Conservation (phyloP, 495 filamentous ascomycete species). For the Endocarpon pusillum region DNA sequence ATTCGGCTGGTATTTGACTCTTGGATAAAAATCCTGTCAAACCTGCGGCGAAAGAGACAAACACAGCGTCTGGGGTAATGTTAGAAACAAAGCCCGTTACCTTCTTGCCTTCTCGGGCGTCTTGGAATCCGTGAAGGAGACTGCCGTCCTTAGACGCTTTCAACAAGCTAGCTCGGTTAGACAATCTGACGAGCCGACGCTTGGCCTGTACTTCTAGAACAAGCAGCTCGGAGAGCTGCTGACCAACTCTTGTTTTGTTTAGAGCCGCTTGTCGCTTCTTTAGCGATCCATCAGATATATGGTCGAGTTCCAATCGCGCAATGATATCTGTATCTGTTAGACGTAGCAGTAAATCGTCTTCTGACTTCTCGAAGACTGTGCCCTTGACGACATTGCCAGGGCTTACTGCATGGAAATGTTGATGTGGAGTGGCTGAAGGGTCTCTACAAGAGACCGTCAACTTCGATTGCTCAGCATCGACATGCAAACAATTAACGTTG, state of each 20-base stretch:
- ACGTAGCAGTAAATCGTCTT: slow-evolving; percentile 61
- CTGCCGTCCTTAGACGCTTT: slow-evolving; percentile 49
- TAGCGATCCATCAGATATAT: slow-evolving; percentile 65
- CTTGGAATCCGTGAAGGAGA: slow-evolving; percentile 47
- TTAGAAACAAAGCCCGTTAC: slow-evolving; percentile 75
- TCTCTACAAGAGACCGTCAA: slow-evolving; percentile 90
- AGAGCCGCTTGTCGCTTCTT: slow-evolving; percentile 56
- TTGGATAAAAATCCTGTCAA: slow-evolving; percentile 64
- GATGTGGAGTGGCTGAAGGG: slow-evolving; percentile 56
- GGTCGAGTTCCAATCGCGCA: slow-evolving; percentile 54
- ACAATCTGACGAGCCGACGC: slow-evolving; percentile 53
- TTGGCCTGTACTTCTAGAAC: slow-evolving; percentile 62
- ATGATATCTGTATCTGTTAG: slow-evolving; percentile 52
- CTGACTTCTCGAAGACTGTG: slow-evolving; percentile 69
- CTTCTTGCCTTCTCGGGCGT: slow-evolving; percentile 46
- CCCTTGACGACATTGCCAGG: slow-evolving; percentile 56
- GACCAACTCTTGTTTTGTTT: slow-evolving; percentile 65
- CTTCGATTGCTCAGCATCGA: slow-evolving; percentile 50
- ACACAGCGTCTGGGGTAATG: slow-evolving; percentile 58
- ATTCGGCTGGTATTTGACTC: slow-evolving; percentile 51
- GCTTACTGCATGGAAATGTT: slow-evolving; percentile 51
- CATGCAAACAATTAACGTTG: slow-evolving; percentile 63
- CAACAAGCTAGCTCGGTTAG: slow-evolving; percentile 65
- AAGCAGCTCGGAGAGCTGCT: slow-evolving; percentile 65
- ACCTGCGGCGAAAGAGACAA: slow-evolving; percentile 66